These are phyloP conservation scores for Penicillium occitanis DNA, from an alignment of 2,329 filamentous ascomycete species.

Conservation along the genomic window DNA sequence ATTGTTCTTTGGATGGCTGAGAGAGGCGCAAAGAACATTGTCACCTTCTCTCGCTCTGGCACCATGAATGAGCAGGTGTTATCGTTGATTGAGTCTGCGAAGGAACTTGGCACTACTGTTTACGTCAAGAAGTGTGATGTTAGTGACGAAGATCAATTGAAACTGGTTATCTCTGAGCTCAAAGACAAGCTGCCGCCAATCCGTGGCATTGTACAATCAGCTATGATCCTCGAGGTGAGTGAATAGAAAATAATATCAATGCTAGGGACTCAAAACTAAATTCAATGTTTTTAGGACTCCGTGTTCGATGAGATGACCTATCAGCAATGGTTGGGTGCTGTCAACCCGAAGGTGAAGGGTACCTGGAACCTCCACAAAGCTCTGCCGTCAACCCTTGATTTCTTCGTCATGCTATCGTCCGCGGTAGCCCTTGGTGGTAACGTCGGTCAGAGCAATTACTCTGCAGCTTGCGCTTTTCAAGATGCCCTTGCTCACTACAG, in stretches of 20 bases:
- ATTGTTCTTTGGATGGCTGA: background rate
- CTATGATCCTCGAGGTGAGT: conserved; percentile 43
- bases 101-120: background rate
- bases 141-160: conserved; percentile 31
- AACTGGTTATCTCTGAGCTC: conserved; percentile 25
- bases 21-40: background rate
- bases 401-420: conserved; percentile 9
- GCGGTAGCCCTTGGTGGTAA: background rate
- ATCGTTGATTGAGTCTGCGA: background rate
- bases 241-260: background rate
- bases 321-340: conserved; percentile 27
- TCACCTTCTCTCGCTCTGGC: background rate
- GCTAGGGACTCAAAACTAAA: background rate
- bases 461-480: conserved; percentile 33
- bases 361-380: conserved; percentile 32
- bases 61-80: background rate
- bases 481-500: conserved; percentile 37
- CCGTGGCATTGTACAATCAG: conserved; percentile 46
- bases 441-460: conserved; percentile 2
- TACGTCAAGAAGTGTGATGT: conserved; percentile 33
- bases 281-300: conserved; percentile 22
- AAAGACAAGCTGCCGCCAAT: conserved; percentile 35
- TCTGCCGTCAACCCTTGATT: conserved; percentile 20
- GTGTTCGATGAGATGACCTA: conserved; percentile 34
- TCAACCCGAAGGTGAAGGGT: background rate